Conservation (phyloP, 2,329 filamentous ascomycete genomes). For the Pseudophaeomoniella oleicola region DNA sequence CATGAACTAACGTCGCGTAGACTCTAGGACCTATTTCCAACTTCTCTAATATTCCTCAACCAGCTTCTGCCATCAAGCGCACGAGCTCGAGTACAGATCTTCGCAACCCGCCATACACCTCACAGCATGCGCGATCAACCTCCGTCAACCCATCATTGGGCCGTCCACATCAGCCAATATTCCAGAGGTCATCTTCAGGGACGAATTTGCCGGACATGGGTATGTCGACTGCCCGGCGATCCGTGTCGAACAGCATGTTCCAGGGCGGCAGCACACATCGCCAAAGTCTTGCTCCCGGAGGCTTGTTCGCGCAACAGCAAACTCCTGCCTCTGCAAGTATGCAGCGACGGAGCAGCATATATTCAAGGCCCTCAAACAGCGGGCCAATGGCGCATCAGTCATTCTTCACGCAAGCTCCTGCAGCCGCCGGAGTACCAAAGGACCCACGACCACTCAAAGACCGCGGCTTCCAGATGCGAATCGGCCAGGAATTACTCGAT, state of each 20-base stretch:
- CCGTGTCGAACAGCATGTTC: conserved; percentile 55
- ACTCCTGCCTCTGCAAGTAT: conserved; percentile 37
- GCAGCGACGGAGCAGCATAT: conserved; percentile 66
- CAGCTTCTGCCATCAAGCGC: conserved; percentile 86
- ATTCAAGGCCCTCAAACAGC: conserved; percentile 54
- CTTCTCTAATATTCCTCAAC: conserved; percentile 77
- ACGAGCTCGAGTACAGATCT: conserved; percentile 62
- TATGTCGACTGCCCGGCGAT: conserved; percentile 70
- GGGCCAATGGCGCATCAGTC: conserved; percentile 68
- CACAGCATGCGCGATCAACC: conserved; percentile 64
- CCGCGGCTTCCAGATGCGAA: conserved; percentile 60
- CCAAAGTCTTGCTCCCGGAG: conserved; percentile 55
- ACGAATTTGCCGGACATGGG: conserved; percentile 66
- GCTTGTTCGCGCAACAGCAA: conserved; percentile 36
- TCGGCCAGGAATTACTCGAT: conserved; percentile 80
- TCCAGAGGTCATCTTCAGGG: conserved; percentile 72
- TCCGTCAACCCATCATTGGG: conserved; percentile 78
- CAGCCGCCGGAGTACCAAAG: conserved; percentile 64
- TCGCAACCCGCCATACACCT: conserved; percentile 47
- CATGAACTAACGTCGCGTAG: conserved; percentile 30
- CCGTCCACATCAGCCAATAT: conserved; percentile 73
- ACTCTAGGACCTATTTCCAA: conserved; percentile 74
- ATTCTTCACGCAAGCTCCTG: conserved; percentile 82
- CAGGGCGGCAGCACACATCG: conserved; percentile 43
- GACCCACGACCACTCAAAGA: conserved; percentile 82